Percentiles rank a stretch among this genome's conserved stretches.
Evolutionary conservation across 2,329 filamentous ascomycete species (phyloP).

Genomic region (Scytalidium sp.): DNA sequence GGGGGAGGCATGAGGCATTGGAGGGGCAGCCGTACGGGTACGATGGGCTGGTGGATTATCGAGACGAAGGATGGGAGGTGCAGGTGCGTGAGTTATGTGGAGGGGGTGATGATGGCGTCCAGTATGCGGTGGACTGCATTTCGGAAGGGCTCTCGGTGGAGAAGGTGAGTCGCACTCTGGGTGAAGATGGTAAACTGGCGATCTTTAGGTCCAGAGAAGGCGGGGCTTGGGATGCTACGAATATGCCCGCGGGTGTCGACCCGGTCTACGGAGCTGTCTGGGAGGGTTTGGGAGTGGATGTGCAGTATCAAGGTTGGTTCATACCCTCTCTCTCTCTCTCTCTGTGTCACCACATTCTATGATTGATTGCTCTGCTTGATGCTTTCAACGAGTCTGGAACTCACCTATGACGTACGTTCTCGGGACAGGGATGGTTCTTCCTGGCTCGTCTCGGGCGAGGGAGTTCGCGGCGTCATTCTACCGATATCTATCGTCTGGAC

Average conservation of each 20-base stretch:
- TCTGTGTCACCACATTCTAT: too few species aligned
- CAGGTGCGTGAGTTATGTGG: slow-evolving; percentile 23
- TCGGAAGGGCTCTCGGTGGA: slow-evolving; percentile 36
- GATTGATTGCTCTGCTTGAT: too few species aligned
- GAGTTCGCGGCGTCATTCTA: slow-evolving; percentile 32
- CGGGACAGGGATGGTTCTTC: too few species aligned
- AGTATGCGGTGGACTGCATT: slow-evolving; percentile 37
- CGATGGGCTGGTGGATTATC: slow-evolving; percentile 36
- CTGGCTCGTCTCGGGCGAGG: slow-evolving; percentile 19
- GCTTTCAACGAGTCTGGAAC: too few species aligned
- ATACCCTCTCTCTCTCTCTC: too few species aligned
- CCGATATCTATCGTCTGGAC: slow-evolving; percentile 28
- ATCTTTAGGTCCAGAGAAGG: slow-evolving; percentile 28
- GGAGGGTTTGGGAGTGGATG: slow-evolving; percentile 37
- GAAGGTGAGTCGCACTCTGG: slow-evolving; percentile 24
- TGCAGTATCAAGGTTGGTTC: slow-evolving; percentile 35
- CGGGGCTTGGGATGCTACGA: slow-evolving; percentile 25
- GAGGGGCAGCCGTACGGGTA: slow-evolving; percentile 36
- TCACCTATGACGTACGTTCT: too few species aligned
- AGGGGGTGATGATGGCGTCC: slow-evolving; percentile 30
- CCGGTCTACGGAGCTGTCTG: slow-evolving; percentile 39
- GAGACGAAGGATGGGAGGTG: slow-evolving; percentile 29
- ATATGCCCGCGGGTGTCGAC: slow-evolving; percentile 27
- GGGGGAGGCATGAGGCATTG: too few species aligned
- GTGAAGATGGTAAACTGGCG: slow-evolving; percentile 21